phyloP scores from a whole-genome alignment of 1,284 basidiomycete genomes.

The Leccinum fuscescens region DNA sequence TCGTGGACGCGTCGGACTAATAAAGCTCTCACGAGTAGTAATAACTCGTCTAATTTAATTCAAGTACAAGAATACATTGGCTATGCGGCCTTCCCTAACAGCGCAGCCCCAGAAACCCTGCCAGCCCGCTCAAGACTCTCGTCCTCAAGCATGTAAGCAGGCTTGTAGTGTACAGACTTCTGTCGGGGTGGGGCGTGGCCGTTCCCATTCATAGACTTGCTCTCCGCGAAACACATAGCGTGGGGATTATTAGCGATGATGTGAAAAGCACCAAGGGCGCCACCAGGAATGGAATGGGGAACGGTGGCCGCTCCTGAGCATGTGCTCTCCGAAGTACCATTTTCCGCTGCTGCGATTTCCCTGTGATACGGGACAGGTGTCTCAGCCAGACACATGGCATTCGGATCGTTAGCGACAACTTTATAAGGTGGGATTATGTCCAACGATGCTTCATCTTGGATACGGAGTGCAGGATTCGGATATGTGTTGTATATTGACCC shows the following conservation, averaged over 20 bases:
- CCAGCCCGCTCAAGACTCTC: conserved; percentile 74
- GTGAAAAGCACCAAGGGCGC: conserved; percentile 13
- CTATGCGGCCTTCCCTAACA: conserved; percentile 9
- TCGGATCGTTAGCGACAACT: conserved; percentile 23
- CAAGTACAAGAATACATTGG: neutral
- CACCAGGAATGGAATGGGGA: neutral
- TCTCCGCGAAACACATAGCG: conserved; percentile 19
- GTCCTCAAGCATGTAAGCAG: conserved; percentile 77
- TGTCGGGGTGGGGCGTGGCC: conserved; percentile 6
- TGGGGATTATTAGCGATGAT: conserved; percentile 27
- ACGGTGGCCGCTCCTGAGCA: conserved; percentile 3
- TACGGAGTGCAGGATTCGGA: conserved; percentile 81
- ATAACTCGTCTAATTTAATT: neutral
- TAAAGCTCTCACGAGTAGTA: neutral
- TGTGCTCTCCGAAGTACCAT: conserved; percentile 16
- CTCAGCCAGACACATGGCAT: conserved; percentile 17
- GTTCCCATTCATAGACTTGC: conserved; percentile 3
- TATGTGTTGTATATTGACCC: conserved; percentile 95
- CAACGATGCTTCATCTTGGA: conserved; percentile 27
- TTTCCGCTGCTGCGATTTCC: neutral
- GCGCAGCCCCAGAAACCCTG: conserved; percentile 35
- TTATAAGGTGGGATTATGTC: conserved; percentile 19
- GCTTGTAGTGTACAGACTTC: conserved; percentile 48
- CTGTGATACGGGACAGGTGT: neutral
- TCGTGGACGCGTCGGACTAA: conserved; percentile 7